Percentiles rank a stretch among this genome's conserved stretches.
Conservation (phyloP, 2,329 filamentous ascomycete genomes). For the Monosporascus sp. region DNA sequence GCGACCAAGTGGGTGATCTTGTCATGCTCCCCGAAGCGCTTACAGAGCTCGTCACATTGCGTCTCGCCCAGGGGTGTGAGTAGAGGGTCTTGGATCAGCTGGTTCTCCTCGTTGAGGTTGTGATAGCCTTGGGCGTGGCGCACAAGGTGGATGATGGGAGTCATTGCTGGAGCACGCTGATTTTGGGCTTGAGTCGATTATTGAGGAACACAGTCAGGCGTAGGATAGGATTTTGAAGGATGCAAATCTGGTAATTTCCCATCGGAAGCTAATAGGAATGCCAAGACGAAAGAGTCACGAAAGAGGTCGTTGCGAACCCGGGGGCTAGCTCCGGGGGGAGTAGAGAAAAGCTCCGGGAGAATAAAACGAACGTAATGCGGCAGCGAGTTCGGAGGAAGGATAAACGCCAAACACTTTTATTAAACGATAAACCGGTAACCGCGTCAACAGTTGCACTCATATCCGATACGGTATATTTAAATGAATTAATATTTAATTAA, state of each 20-base stretch:
- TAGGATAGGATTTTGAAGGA: too few species aligned
- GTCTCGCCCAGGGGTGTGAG: slow-evolving; percentile 70
- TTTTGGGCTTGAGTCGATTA: too few species aligned
- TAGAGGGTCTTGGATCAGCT: slow-evolving; percentile 68
- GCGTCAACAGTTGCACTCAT: too few species aligned
- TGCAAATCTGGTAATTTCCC: too few species aligned
- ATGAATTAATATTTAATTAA: too few species aligned
- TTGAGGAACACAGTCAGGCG: background rate
- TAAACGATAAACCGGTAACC: too few species aligned
- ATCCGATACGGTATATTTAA: too few species aligned
- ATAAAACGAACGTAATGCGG: too few species aligned
- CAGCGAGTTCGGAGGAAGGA: too few species aligned
- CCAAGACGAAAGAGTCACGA: background rate
- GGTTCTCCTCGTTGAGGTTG: slow-evolving; percentile 68
- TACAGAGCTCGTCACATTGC: slow-evolving; percentile 64
- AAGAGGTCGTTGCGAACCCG: background rate
- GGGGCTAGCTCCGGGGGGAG: too few species aligned
- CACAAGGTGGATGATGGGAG: slow-evolving; percentile 58
- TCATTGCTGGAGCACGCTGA: slow-evolving; percentile 34
- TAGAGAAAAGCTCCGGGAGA: too few species aligned
- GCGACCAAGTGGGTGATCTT: slow-evolving; percentile 66
- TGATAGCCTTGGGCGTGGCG: slow-evolving; percentile 77
- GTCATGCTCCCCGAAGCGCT: slow-evolving; percentile 59
- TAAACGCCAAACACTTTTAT: too few species aligned
- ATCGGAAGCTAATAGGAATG: background rate